Percentiles rank a stretch among this genome's conserved stretches.
Conservation (phyloP, 805 yeast species). For the Yamadazyma ubonensis region DNA sequence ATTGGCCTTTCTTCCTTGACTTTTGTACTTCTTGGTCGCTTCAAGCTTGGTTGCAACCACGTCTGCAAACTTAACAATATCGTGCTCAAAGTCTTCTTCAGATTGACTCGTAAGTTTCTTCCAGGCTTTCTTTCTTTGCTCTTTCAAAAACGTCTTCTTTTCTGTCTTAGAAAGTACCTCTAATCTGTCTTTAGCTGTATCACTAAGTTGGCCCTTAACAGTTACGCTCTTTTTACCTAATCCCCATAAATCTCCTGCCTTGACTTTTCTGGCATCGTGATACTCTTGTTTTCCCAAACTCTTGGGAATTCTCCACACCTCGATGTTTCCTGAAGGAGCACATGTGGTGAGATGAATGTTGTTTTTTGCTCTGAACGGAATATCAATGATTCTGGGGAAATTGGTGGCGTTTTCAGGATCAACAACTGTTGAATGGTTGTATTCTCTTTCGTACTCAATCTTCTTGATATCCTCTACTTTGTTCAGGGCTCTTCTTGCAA, state of each 20-base stretch:
- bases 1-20: constrained; percentile 27
- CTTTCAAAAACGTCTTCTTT: constrained; percentile 38
- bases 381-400: constrained; percentile 73
- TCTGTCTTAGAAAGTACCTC: constrained; percentile 37
- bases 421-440: constrained; percentile 21
- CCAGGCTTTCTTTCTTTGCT: constrained; percentile 33
- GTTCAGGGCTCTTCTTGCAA: constrained; percentile 57
- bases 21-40: constrained; percentile 29
- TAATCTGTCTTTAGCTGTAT: constrained; percentile 30
- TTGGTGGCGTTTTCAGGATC: constrained; percentile 26
- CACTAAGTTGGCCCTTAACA: constrained; percentile 31
- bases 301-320: constrained; percentile 84
- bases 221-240: constrained; percentile 34
- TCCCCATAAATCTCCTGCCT: constrained; percentile 88
- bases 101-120: constrained; percentile 29
- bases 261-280: constrained; percentile 86
- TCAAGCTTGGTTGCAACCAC: constrained; percentile 33
- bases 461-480: constrained; percentile 39
- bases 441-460: constrained; percentile 39
- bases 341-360: constrained; percentile 81
- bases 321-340: constrained; percentile 74
- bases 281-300: constrained; percentile 71
- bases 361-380: constrained; percentile 76
- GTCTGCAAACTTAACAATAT: constrained; percentile 27
- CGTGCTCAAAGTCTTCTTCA: constrained; percentile 25